These are phyloP conservation scores for Eucalyptus decipiens DNA, from an alignment of 345 rosid genomes.

Conservation along the genomic window DNA sequence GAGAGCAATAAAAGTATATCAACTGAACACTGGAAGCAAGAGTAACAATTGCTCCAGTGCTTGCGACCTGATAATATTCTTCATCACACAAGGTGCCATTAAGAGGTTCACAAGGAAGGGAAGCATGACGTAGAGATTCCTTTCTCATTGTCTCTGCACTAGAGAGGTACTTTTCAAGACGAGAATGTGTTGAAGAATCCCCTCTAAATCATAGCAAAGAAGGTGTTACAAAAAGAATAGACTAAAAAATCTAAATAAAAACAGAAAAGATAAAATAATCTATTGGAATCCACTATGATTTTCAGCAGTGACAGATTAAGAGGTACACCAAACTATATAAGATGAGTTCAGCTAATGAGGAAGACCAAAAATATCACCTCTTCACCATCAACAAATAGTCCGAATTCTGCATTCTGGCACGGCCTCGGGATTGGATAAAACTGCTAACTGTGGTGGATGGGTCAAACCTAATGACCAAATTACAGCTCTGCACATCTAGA, in stretches of 20 bases:
- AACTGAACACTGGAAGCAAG: slow-evolving; percentile 52
- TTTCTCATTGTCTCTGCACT: slow-evolving; percentile 71
- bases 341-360: background rate
- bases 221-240: background rate
- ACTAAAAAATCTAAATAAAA: background rate
- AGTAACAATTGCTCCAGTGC: slow-evolving; percentile 54
- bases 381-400: slow-evolving; percentile 73
- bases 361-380: slow-evolving; percentile 16
- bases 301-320: background rate
- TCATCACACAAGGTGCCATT: slow-evolving; percentile 10
- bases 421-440: slow-evolving; percentile 97
- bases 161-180: slow-evolving; percentile 40
- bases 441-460: slow-evolving; percentile 74
- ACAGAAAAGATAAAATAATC: background rate
- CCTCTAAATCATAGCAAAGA: slow-evolving; percentile 21
- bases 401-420: slow-evolving; percentile 83
- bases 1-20: slow-evolving; percentile 73
- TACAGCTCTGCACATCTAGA: slow-evolving; percentile 86
- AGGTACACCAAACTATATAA: background rate
- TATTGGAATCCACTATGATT: background rate
- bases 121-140: slow-evolving; percentile 48
- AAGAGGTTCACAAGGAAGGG: slow-evolving; percentile 44
- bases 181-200: slow-evolving; percentile 32
- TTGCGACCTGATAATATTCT: slow-evolving; percentile 28
- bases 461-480: slow-evolving; percentile 79